phyloP scores from a whole-genome alignment of 805 yeast genomes.

The Candida parachauliodes region DNA sequence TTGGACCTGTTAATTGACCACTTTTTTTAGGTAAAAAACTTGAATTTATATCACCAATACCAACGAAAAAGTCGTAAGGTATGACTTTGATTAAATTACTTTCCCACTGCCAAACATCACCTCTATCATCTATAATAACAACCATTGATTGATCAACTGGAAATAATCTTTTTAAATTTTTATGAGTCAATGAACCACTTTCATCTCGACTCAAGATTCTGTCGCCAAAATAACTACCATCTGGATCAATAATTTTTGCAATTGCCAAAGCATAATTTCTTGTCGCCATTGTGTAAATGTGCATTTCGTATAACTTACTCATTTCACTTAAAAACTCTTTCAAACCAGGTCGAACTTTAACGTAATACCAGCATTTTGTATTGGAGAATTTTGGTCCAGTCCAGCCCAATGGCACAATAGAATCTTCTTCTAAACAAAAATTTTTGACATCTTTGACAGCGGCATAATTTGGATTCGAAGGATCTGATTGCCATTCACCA shows the following conservation, averaged over 20 bases:
- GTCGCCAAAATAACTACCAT: slow-evolving; percentile 82
- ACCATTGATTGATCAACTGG: slow-evolving; percentile 98
- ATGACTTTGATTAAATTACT: slow-evolving; percentile 85
- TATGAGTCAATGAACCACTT: slow-evolving; percentile 87
- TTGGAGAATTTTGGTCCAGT: slow-evolving; percentile 59
- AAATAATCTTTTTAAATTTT: slow-evolving; percentile 80
- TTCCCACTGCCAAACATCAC: slow-evolving; percentile 99
- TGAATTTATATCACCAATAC: slow-evolving; percentile 95
- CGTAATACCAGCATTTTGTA: slow-evolving; percentile 80
- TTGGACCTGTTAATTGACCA: slow-evolving; percentile 54
- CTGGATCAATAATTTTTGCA: slow-evolving; percentile 89
- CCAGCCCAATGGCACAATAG: slow-evolving; percentile 53
- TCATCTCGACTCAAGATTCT: slow-evolving; percentile 91
- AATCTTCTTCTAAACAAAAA: slow-evolving; percentile 76
- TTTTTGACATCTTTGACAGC: slow-evolving; percentile 78
- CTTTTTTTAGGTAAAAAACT: slow-evolving; percentile 83
- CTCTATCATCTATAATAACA: slow-evolving; percentile 93
- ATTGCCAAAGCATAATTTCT: slow-evolving; percentile 87
- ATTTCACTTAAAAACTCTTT: slow-evolving; percentile 65
- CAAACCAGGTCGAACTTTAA: slow-evolving; percentile 87
- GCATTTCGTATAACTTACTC: slow-evolving; percentile 74
- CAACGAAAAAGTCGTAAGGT: slow-evolving; percentile 94
- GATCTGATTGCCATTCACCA: slow-evolving; percentile 92
- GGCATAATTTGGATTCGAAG: slow-evolving; percentile 77
- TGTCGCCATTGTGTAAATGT: slow-evolving; percentile 98